Percentiles rank a stretch among this genome's conserved stretches.
These are phyloP conservation scores for Neurospora sp. DNA, from an alignment of 2,329 filamentous ascomycete genomes.

Conservation along the genomic window DNA sequence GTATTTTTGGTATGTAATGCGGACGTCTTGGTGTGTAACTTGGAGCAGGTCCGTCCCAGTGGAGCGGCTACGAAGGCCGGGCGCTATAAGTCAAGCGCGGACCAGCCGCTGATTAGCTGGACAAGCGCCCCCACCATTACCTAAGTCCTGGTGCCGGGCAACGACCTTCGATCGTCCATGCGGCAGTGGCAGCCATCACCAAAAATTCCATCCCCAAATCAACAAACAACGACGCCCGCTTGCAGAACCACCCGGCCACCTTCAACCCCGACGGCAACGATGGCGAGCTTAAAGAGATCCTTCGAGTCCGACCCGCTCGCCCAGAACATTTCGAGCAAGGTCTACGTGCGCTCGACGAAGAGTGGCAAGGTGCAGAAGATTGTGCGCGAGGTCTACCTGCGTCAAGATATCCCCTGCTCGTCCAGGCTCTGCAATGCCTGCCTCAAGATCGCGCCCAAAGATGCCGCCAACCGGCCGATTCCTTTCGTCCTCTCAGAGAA, in stretches of 20 bases:
- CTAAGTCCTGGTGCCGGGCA: background rate
- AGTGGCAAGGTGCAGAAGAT: constrained; percentile 98
- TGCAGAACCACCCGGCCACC: background rate
- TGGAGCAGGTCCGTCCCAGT: background rate
- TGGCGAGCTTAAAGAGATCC: constrained; percentile 57
- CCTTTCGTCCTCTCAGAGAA: constrained; percentile 84
- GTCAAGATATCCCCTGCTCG: constrained; percentile 95
- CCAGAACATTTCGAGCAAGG: constrained; percentile 83
- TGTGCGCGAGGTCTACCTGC: constrained; percentile 88
- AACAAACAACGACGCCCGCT: background rate
- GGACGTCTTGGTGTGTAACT: background rate
- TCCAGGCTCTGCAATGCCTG: constrained; percentile 78
- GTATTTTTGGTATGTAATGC: background rate
- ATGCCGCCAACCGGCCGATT: constrained; percentile 64
- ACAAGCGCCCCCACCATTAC: constrained; percentile 3
- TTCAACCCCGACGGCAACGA: background rate
- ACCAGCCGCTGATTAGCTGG: background rate
- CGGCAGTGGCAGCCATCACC: background rate
- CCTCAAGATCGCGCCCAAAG: constrained; percentile 61
- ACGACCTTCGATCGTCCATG: background rate
- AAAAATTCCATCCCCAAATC: background rate
- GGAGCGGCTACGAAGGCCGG: background rate
- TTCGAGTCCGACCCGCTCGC: constrained; percentile 42
- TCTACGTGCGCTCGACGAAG: constrained; percentile 89
- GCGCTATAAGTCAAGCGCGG: background rate